phyloP scores from a whole-genome alignment of 345 rosid genomes.

The Eucalyptus virginea region DNA sequence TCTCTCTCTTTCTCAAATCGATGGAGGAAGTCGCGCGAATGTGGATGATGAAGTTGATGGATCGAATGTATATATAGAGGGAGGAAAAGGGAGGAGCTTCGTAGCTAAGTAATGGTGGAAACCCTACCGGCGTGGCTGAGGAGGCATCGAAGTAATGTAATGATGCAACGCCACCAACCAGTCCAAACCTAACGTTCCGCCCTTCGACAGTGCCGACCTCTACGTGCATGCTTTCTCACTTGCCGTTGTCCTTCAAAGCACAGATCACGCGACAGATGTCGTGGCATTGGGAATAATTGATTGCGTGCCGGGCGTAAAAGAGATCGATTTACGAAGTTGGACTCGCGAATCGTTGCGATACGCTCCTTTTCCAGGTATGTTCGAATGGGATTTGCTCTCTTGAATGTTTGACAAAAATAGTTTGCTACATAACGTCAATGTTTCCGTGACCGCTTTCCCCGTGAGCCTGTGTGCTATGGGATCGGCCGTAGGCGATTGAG shows the following conservation, averaged over 20 bases:
- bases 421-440: accelerated
- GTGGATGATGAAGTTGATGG: not conserved
- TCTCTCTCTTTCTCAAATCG: not conserved
- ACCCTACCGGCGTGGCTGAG: not conserved
- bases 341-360: accelerated
- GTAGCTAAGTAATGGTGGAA: not conserved
- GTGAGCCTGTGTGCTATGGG: not conserved
- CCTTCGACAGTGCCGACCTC: not conserved
- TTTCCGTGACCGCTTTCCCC: not conserved
- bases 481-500: not conserved
- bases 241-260: not conserved
- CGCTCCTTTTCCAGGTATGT: not conserved
- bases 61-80: not conserved
- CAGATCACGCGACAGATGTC: accelerated
- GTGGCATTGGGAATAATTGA: not conserved
- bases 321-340: not conserved
- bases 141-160: not conserved
- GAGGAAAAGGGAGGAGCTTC: not conserved
- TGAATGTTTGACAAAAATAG: not conserved
- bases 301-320: not conserved
- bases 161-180: not conserved
- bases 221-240: not conserved
- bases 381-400: not conserved
- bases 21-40: not conserved
- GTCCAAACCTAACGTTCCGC: not conserved